phyloP scores from a whole-genome alignment of 352 stramenopile genomes.

The Globisporangium iwayamae region DNA sequence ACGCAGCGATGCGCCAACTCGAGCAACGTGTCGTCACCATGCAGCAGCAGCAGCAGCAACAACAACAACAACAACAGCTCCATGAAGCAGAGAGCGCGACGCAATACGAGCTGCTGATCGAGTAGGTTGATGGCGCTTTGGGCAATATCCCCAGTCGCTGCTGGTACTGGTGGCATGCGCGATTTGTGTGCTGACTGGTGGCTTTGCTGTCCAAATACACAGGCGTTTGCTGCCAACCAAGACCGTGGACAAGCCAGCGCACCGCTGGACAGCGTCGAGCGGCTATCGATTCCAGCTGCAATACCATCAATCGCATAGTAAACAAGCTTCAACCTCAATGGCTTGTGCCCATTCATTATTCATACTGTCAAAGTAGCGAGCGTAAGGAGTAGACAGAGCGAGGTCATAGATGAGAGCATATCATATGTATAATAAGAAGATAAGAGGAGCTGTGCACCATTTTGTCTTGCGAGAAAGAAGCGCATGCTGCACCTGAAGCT shows the following conservation, averaged over 20 bases:
- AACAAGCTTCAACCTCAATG: no score
- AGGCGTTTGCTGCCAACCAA: conserved; percentile 7
- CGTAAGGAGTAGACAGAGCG: no score
- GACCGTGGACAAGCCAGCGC: neutral
- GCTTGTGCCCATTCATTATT: no score
- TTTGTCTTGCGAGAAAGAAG: no score
- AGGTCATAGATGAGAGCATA: no score
- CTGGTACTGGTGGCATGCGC: neutral
- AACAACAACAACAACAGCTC: neutral
- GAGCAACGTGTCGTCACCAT: conserved; percentile 11
- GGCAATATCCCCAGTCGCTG: neutral
- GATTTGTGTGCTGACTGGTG: neutral
- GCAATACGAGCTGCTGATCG: neutral
- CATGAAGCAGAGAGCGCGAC: neutral
- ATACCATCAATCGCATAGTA: no score
- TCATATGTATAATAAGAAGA: no score
- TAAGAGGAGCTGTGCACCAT: no score
- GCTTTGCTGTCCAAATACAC: neutral
- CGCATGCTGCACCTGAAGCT: no score
- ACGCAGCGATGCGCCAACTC: conserved; percentile 38
- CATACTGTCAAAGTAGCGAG: no score
- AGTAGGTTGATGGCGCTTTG: conserved; percentile 5
- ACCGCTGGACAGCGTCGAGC: conserved; percentile 11
- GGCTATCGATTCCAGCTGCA: conserved; percentile 45
- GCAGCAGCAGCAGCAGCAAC: neutral